A percentile compares a stretch with the other conserved stretches of the same genome.
These are phyloP conservation scores for Holtermannia corniformis DNA, from an alignment of 768 basidiomycete genomes.

Conservation along the genomic window DNA sequence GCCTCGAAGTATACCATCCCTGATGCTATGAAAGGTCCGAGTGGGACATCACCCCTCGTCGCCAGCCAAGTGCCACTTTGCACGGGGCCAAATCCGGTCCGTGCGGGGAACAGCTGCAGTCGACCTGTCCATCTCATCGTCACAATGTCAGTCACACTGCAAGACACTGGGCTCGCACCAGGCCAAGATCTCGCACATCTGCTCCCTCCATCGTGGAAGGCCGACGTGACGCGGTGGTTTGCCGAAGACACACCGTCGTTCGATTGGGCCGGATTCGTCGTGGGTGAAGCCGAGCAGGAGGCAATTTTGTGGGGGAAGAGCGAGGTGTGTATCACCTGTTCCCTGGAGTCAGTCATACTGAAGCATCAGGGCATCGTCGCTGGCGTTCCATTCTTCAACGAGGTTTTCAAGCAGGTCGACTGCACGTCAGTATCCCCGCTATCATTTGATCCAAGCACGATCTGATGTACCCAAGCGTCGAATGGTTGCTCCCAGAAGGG, in stretches of 20 bases:
- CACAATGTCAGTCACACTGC: too few species aligned
- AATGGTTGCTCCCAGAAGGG: constrained; percentile 89
- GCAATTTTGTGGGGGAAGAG: constrained; percentile 90
- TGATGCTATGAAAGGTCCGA: too few species aligned
- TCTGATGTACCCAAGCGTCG: constrained; percentile 53
- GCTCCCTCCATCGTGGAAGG: constrained; percentile 88
- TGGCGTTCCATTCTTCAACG: constrained; percentile 89
- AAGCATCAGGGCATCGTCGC: constrained; percentile 57
- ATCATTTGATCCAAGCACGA: not conserved
- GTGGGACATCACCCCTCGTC: too few species aligned
- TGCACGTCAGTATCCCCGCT: constrained; percentile 61
- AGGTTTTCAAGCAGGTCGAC: constrained; percentile 77
- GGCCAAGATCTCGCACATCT: constrained; percentile 49
- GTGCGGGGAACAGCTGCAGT: too few species aligned
- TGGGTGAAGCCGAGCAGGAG: constrained; percentile 76
- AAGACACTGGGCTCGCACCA: constrained; percentile 12
- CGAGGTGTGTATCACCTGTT: constrained; percentile 48
- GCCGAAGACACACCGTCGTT: constrained; percentile 91
- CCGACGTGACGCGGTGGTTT: constrained; percentile 70
- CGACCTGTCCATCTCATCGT: too few species aligned
- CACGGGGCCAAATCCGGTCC: too few species aligned
- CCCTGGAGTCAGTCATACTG: too few species aligned
- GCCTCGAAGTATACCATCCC: too few species aligned
- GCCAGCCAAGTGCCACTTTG: too few species aligned
- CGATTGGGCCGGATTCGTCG: constrained; percentile 92